Conservation (phyloP, 2,329 filamentous ascomycete species). For the Tolypocladium guangdongense region DNA sequence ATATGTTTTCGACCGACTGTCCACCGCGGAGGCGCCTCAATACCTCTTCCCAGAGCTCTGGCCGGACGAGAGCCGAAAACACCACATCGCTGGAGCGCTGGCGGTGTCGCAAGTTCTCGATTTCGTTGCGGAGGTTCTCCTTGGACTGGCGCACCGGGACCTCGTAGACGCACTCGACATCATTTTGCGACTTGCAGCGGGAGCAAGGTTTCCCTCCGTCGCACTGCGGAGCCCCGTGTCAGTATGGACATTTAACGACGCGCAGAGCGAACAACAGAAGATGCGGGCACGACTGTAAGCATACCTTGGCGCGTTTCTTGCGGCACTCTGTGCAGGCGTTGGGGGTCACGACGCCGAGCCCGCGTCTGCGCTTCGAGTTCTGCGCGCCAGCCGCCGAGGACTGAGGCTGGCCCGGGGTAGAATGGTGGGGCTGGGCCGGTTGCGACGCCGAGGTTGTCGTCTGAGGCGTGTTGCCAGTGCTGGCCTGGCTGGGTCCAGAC, state of each 20-base stretch:
- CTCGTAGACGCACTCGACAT: slow-evolving; percentile 49
- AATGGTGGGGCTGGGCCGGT: slow-evolving; percentile 3
- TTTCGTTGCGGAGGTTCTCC: slow-evolving; percentile 47
- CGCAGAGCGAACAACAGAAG: background rate
- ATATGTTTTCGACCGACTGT: slow-evolving; percentile 43
- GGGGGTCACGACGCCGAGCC: slow-evolving; percentile 44
- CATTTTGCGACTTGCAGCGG: slow-evolving; percentile 43
- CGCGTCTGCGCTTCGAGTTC: slow-evolving; percentile 39
- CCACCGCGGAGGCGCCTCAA: slow-evolving; percentile 41
- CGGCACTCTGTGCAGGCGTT: slow-evolving; percentile 52
- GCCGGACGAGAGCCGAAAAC: slow-evolving; percentile 39
- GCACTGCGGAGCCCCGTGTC: slow-evolving; percentile 29
- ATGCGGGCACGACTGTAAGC: slow-evolving; percentile 1
- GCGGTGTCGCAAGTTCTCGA: slow-evolving; percentile 43
- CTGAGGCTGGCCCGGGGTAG: slow-evolving; percentile 6
- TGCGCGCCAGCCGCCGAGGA: slow-evolving; percentile 16
- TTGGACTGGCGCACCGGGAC: slow-evolving; percentile 53
- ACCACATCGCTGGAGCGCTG: slow-evolving; percentile 45
- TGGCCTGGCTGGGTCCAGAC: slow-evolving; percentile 17
- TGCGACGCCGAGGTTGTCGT: slow-evolving; percentile 13
- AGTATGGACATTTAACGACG: background rate
- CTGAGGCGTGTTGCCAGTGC: slow-evolving; percentile 23
- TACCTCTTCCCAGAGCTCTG: slow-evolving; percentile 43
- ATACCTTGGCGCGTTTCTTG: slow-evolving; percentile 51
- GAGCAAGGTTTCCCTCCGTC: slow-evolving; percentile 46